Evolutionary conservation across 345 rosid species (phyloP).

Genomic region (Murraya koenigii): DNA sequence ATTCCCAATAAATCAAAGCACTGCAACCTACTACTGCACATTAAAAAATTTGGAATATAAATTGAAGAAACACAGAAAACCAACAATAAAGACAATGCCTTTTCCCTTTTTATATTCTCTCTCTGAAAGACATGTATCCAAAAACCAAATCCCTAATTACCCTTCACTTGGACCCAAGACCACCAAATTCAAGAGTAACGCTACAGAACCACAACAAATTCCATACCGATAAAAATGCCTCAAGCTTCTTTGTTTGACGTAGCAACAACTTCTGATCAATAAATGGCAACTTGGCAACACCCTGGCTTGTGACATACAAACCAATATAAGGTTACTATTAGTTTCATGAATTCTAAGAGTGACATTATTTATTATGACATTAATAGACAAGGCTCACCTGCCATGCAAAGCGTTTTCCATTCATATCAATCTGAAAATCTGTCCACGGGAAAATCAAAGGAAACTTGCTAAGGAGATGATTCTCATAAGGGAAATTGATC

Average conservation of each 20-base stretch:
- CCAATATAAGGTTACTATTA: constrained; percentile 8
- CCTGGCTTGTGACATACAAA: constrained; percentile 48
- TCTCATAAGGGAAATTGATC: constrained; percentile 7
- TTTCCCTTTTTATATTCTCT: background rate
- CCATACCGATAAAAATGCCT: constrained; percentile 70
- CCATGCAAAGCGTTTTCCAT: constrained; percentile 97
- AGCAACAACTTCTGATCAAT: constrained; percentile 81
- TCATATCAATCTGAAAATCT: constrained; percentile 98
- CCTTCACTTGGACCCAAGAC: background rate
- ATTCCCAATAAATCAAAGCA: background rate
- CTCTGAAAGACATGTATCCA: background rate
- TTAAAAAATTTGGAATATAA: background rate
- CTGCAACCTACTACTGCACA: background rate
- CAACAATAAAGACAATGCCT: background rate
- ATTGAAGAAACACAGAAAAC: background rate
- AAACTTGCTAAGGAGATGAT: background rate
- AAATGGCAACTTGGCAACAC: constrained; percentile 92
- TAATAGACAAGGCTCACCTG: constrained; percentile 57
- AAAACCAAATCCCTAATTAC: background rate
- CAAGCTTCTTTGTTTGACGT: constrained; percentile 80
- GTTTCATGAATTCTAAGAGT: background rate
- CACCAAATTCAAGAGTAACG: no score
- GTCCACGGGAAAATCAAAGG: constrained; percentile 23
- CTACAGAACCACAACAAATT: background rate
- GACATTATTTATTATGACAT: constrained; percentile 1